These are phyloP conservation scores for Apiotrichum laibachii DNA, from an alignment of 1,284 basidiomycete species.

Conservation along the genomic window DNA sequence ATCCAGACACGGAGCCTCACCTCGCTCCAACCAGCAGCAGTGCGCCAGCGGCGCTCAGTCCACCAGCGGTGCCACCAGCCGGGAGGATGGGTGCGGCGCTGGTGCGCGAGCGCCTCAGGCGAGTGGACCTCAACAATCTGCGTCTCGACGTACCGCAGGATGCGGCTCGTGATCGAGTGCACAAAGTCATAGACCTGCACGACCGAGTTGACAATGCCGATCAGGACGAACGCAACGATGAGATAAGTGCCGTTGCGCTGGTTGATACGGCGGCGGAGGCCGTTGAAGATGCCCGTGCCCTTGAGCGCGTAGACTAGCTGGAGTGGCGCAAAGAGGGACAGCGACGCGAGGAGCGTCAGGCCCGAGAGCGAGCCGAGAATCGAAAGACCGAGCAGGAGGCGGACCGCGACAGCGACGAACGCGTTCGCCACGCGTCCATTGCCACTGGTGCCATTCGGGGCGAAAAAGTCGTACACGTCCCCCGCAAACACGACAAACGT, in stretches of 20 bases:
- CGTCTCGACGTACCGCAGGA: constrained; percentile 42
- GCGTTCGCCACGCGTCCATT: constrained; percentile 5
- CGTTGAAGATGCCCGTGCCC: constrained; percentile 29
- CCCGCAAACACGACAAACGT: constrained; percentile 35
- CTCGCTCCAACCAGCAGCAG: constrained; percentile 18
- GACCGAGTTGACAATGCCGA: constrained; percentile 40
- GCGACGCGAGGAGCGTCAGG: constrained; percentile 38
- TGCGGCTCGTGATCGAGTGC: constrained; percentile 21
- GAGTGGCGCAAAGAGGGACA: constrained; percentile 44
- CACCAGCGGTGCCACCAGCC: constrained; percentile 16
- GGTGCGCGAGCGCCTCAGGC: constrained; percentile 20
- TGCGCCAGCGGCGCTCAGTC: constrained; percentile 18
- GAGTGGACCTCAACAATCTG: constrained; percentile 45
- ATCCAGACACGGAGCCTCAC: constrained; percentile 7
- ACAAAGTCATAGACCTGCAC: constrained; percentile 34
- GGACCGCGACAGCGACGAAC: constrained; percentile 22
- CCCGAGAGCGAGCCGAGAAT: constrained; percentile 47
- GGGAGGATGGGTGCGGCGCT: neutral
- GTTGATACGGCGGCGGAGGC: constrained; percentile 5
- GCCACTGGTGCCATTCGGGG: no score
- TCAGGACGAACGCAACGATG: constrained; percentile 30
- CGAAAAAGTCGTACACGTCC: constrained; percentile 16
- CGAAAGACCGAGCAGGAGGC: constrained; percentile 46
- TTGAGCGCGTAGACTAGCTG: constrained; percentile 45
- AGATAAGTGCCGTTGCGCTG: constrained; percentile 21